Percentiles rank a stretch among this genome's conserved stretches.
phyloP scores from a whole-genome alignment of 2,329 filamentous ascomycete species.

The Penicillium expansum region DNA sequence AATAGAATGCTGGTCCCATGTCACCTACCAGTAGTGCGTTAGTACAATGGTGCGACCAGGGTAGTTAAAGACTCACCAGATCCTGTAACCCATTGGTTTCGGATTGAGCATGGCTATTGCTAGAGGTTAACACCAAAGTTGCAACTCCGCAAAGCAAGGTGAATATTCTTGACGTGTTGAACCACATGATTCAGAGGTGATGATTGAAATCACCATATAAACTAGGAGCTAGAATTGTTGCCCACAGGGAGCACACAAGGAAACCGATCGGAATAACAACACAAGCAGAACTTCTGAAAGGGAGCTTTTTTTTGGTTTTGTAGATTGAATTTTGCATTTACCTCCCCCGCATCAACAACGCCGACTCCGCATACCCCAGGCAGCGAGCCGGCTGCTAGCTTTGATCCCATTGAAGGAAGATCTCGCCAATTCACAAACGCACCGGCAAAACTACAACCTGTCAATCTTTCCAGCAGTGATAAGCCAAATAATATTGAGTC shows the following conservation, averaged over 20 bases:
- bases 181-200: background rate
- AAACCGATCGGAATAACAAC: background rate
- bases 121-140: background rate
- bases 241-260: too few species aligned
- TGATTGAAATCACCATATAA: too few species aligned
- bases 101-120: background rate
- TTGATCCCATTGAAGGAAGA: constrained; percentile 9
- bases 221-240: background rate
- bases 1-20: constrained; percentile 16
- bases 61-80: background rate
- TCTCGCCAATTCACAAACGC: background rate
- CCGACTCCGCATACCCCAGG: background rate
- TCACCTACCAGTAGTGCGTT: constrained; percentile 1
- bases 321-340: background rate
- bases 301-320: background rate
- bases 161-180: background rate
- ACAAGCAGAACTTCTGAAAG: too few species aligned
- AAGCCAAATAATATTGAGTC: background rate
- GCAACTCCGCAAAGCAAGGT: background rate
- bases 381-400: background rate
- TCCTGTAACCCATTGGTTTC: background rate
- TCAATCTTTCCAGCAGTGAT: too few species aligned
- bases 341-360: background rate
- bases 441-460: background rate
- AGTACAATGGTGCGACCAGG: background rate